These are phyloP conservation scores for Fragaria iinumae DNA, from an alignment of 306 rosid species.

Conservation along the genomic window DNA sequence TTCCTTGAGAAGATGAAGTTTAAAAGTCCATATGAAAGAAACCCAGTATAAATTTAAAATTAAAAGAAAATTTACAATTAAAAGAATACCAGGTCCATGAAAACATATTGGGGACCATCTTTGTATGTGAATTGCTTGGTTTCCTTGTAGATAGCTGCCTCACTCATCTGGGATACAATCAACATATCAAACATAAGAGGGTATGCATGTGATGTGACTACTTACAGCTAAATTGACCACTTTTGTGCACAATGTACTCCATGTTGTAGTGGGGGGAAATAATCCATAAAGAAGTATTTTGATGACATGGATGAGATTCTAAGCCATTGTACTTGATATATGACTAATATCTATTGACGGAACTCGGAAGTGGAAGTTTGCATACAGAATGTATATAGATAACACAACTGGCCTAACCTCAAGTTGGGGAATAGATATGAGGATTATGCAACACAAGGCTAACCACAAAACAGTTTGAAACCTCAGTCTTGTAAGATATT, in stretches of 20 bases:
- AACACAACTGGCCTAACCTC: neutral
- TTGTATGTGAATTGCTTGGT: conserved; percentile 92
- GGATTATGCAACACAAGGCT: neutral
- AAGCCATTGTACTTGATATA: neutral
- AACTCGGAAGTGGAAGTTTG: neutral
- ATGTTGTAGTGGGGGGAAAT: neutral
- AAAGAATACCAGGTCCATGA: conserved; percentile 89
- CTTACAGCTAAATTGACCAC: neutral
- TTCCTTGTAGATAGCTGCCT: conserved; percentile 82
- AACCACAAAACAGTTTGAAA: neutral
- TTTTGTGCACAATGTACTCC: too few species aligned
- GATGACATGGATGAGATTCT: neutral
- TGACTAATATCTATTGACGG: neutral
- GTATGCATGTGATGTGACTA: neutral
- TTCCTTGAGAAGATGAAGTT: conserved; percentile 22
- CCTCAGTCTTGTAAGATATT: neutral
- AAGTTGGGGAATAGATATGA: neutral
- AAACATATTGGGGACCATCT: conserved; percentile 87
- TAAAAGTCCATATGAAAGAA: neutral
- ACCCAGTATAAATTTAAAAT: neutral
- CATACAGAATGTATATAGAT: neutral
- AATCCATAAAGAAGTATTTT: neutral
- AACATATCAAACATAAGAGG: conserved; percentile 6
- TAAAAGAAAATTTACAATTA: neutral
- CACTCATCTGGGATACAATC: conserved; percentile 53